phyloP scores from a whole-genome alignment of 148 eudicot genomes.

The Camellia granthamiana region DNA sequence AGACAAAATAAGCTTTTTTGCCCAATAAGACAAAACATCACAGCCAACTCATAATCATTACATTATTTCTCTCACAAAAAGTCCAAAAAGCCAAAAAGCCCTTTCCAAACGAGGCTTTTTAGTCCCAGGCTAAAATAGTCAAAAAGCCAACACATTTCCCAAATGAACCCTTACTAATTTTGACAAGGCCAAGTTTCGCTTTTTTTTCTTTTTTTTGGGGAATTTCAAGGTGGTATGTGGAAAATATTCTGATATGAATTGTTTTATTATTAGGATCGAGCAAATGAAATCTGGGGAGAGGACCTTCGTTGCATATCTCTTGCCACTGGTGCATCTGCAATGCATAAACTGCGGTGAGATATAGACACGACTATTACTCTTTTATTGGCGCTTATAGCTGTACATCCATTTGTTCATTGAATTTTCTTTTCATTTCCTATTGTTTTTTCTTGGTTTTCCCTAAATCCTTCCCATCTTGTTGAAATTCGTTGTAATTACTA shows the following conservation, averaged over 20 bases:
- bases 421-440: neutral
- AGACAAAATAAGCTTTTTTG: too few relatives aligned
- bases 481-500: neutral
- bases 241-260: slow-evolving; percentile 5
- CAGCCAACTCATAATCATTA: too few relatives aligned
- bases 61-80: too few relatives aligned
- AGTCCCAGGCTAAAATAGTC: too few relatives aligned
- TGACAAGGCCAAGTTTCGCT: neutral
- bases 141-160: too few relatives aligned
- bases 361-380: neutral
- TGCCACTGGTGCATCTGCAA: slow-evolving; percentile 75
- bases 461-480: neutral
- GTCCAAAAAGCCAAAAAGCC: too few relatives aligned
- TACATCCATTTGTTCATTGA: neutral
- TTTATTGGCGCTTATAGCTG: neutral
- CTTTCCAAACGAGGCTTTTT: too few relatives aligned
- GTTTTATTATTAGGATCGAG: slow-evolving; percentile 53
- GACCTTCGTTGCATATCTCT: slow-evolving; percentile 72
- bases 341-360: slow-evolving; percentile 89
- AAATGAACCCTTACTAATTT: neutral
- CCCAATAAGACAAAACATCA: too few relatives aligned
- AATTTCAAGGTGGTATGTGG: neutral
- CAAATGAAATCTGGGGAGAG: slow-evolving; percentile 68
- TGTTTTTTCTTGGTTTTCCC: neutral
- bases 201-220: neutral